phyloP scores from a whole-genome alignment of 2,329 filamentous ascomycete species.

The Tolypocladium ovalisporum region DNA sequence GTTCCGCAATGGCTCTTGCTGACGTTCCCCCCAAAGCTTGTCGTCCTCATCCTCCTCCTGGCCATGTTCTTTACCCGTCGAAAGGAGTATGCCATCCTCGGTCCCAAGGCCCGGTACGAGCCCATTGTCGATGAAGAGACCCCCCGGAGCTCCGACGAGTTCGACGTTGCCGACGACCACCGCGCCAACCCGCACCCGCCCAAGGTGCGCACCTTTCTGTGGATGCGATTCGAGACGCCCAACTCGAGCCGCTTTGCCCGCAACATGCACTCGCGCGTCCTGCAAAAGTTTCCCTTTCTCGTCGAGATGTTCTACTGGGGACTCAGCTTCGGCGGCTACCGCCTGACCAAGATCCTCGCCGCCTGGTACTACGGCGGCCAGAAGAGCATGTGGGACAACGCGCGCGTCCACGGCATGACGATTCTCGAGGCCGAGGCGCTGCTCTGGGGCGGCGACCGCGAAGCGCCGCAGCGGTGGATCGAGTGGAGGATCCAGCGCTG shows the following conservation, averaged over 20 bases:
- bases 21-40: conserved; percentile 13
- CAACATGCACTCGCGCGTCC: conserved; percentile 49
- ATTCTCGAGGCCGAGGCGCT: conserved; percentile 5
- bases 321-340: conserved; percentile 4
- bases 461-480: conserved; percentile 5
- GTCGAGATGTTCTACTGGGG: conserved; percentile 69
- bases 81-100: conserved; percentile 22
- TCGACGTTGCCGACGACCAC: conserved; percentile 3
- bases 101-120: conserved; percentile 8
- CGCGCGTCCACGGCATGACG: conserved; percentile 2
- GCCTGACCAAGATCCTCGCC: conserved; percentile 6
- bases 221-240: conserved; percentile 37
- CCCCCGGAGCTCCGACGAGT: conserved; percentile 12
- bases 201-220: conserved; percentile 7
- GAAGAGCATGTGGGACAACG: conserved; percentile 27
- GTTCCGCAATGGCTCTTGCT: neutral
- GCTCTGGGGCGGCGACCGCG: conserved; percentile 3
- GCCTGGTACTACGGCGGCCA: conserved; percentile 5
- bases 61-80: conserved; percentile 26
- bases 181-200: conserved; percentile 5
- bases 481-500: conserved; percentile 39
- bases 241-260: conserved; percentile 51
- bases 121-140: conserved; percentile 13
- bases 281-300: conserved; percentile 59
- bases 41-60: conserved; percentile 23